Base-by-base conservation (phyloP, 1,284 basidiomycete genomes). In the Cystobasidium pallidum region DNA sequence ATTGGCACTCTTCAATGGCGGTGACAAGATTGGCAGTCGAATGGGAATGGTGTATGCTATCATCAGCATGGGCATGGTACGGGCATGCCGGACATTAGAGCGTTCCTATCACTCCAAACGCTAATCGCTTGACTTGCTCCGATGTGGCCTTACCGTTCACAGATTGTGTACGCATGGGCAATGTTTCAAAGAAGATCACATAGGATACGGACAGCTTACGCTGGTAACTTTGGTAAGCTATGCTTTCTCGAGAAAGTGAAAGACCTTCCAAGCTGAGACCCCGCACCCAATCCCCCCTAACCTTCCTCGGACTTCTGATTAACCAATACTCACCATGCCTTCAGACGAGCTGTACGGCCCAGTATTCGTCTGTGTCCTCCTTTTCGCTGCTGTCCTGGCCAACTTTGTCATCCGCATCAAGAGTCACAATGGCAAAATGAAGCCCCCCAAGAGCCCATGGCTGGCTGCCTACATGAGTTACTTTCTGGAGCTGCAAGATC, bases 111-210 rank as follows among this genome's bases (percentile, higher is more conserved):
- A 4, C 13, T 7, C 30, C 4, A 4, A 36, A 15, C 4, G 54
- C 10, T 36, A 19, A 36, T 57, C 32, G 2, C 13, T 26, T 26
- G 26, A 54, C 51, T 54, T 32, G 10, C 15, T 34, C 3, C 54
- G 6, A n/a, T 36, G 13, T 11, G 26, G 19, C 21, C 26, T 55
- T 52, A 15, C 24, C 36, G 43, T 43, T 73, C 76, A 74, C 36
- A 71, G 68, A 71, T 78, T 21, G 58, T 92, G 2, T 98, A 98
- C 82, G 93, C 91, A 0, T 94, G 91, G 81, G 83, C 83, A 8
- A 83, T 95, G 71, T 97, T 95, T 81, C 92, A 97, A 80, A 86
- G 88, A 75, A 88, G 95, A 58, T 88, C 98, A 66, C 90, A 90
- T 55, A 88, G 94, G 86, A 98, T 99, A 77, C 89, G 91, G 34